Base-by-base conservation (phyloP, 768 basidiomycete genomes). In the Suillus tomentosus region DNA sequence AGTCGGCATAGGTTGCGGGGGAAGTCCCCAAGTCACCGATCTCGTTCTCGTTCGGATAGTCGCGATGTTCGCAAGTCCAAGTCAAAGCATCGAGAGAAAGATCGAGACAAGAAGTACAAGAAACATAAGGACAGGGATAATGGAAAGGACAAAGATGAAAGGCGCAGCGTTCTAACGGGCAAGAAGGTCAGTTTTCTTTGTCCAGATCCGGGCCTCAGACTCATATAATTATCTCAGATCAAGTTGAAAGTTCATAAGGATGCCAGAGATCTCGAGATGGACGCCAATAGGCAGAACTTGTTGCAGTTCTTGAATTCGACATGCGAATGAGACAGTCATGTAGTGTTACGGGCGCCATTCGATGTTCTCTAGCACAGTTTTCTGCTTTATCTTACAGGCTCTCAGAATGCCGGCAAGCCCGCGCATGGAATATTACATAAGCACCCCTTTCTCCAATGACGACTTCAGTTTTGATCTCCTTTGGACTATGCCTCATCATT, bases 181-280 rank as follows among this genome's bases (percentile, higher is more conserved):
- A 87, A 87, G 69, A 87, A 86, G 84, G 86, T 84, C 31, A 24
- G 60, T 63, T 51, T 45, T 58, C 27, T 34, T 36, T 45, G n/a
- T 17, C 8, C 7, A 39, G 63, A 19, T 45, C 37, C 37, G 39
- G 15, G 17, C 43, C 5, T 19, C 11, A 14, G 24, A 58, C 11
- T 27, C 60, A 37, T 61, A 11, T 37, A 4, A 3, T 50, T 8
- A 24, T 50, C 27, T 22, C 63, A 87, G 87, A 87, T 87, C 56
- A 87, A 87, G 71, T 72, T 87, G 48, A 87, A 86, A 71, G 83
- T 88, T 14, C 85, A 84, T 77, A 86, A 84, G 69, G 84, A 85
- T 60, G 82, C 81, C 48, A 81, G 75, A 22, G 87, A 87, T 65
- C 72, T 82, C 47, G 85, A 85, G 69, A 75, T 85, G 66, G 87